These are phyloP conservation scores for Lipomyces sp. DNA, from an alignment of 805 yeast species.

Conservation along the genomic window DNA sequence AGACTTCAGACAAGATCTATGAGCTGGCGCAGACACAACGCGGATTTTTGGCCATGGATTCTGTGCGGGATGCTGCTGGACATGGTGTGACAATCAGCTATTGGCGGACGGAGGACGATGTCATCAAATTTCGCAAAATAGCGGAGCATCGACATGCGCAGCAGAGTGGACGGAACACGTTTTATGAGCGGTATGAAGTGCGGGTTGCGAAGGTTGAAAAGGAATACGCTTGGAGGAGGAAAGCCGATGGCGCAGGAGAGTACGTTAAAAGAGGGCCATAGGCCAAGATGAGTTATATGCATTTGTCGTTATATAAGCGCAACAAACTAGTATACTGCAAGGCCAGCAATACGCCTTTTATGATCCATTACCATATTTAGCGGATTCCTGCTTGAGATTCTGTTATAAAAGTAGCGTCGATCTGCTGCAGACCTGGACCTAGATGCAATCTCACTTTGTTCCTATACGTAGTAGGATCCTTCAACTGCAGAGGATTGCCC, in stretches of 20 bases:
- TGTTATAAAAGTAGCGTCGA: constrained; percentile 75
- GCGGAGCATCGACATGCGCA: constrained; percentile 11
- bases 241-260: background rate
- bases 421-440: constrained; percentile 73
- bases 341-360: background rate
- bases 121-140: background rate
- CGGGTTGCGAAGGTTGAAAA: constrained; percentile 9
- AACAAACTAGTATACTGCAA: background rate
- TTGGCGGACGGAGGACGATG: constrained; percentile 19
- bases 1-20: constrained; percentile 3
- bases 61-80: constrained; percentile 9
- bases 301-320: background rate
- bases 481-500: constrained; percentile 82
- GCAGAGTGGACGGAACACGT: constrained; percentile 7
- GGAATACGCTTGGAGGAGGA: constrained; percentile 7
- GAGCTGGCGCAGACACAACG: constrained; percentile 12
- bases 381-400: constrained; percentile 24
- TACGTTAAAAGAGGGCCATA: background rate
- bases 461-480: constrained; percentile 80
- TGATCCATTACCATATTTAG: background rate
- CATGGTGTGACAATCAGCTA: constrained; percentile 18
- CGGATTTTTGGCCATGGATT: constrained; percentile 14
- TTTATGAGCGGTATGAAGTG: constrained; percentile 11
- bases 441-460: constrained; percentile 76
- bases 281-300: background rate